phyloP scores from a whole-genome alignment of 371 early-diverging fungal species.

The Rhizopus microsporus region DNA sequence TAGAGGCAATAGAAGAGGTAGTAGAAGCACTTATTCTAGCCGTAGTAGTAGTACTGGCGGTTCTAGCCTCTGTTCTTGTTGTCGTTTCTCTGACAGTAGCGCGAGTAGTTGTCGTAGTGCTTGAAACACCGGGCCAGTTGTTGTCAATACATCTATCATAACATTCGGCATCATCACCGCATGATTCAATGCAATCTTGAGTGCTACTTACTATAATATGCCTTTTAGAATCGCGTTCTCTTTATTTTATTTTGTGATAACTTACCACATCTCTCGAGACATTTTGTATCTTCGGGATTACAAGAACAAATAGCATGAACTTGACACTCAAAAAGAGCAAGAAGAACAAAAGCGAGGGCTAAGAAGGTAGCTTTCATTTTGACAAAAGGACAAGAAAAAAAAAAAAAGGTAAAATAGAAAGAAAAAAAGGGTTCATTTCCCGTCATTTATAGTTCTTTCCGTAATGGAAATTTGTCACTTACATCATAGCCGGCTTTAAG shows the following conservation, averaged over 20 bases:
- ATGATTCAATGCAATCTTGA: conserved; percentile 15
- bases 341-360: no score
- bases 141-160: conserved; percentile 18
- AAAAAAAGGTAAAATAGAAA: no score
- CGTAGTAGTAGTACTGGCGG: background rate
- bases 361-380: no score
- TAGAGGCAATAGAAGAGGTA: background rate
- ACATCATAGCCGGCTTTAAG: no score
- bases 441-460: no score
- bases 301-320: conserved; percentile 21
- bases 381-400: no score
- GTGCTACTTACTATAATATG: conserved; percentile 12
- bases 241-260: background rate
- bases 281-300: conserved; percentile 10
- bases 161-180: conserved; percentile 17
- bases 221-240: background rate
- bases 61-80: background rate
- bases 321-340: conserved; percentile 1
- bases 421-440: no score
- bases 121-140: conserved; percentile 21
- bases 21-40: background rate
- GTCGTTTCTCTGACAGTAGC: background rate
- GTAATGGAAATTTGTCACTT: no score
- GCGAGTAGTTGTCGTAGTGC: background rate
- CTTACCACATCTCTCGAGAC: conserved; percentile 28